Percentiles rank a stretch among this genome's conserved stretches.
Conservation (phyloP, 2,329 filamentous ascomycete species). For the Ceratocystis albifundus region DNA sequence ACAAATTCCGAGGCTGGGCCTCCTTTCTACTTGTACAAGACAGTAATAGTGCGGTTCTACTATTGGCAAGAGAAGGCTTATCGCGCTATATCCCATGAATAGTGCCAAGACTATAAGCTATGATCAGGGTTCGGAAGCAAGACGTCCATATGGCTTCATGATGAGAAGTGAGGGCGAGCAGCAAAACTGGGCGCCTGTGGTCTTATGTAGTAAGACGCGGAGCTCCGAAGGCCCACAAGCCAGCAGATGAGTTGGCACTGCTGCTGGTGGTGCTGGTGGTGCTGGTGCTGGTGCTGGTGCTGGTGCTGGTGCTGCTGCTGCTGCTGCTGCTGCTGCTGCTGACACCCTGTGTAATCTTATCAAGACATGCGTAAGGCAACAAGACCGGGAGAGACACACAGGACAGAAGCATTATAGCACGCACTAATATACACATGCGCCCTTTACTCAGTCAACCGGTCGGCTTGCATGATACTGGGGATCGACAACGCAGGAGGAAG, state of each 20-base stretch:
- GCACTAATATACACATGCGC: background rate
- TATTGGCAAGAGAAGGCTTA: too few species aligned
- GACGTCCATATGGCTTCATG: background rate
- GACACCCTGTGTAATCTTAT: background rate
- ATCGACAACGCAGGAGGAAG: background rate
- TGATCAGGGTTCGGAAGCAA: background rate
- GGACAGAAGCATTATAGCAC: background rate
- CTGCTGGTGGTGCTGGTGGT: too few species aligned
- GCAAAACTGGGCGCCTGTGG: background rate
- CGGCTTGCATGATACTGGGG: background rate
- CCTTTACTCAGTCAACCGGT: background rate
- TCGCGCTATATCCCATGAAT: too few species aligned
- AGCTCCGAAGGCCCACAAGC: background rate
- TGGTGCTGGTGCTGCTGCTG: too few species aligned
- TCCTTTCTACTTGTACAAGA: too few species aligned
- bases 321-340: too few species aligned
- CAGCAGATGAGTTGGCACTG: background rate
- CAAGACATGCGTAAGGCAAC: background rate
- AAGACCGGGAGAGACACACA: background rate
- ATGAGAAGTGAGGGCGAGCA: too few species aligned
- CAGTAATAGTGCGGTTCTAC: too few species aligned
- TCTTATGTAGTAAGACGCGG: constrained; percentile 1
- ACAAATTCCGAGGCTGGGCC: too few species aligned
- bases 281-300: too few species aligned
- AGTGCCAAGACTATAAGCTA: too few species aligned